Percentiles rank a stretch among this genome's conserved stretches.
These are phyloP conservation scores for Myriosclerotinia duriaeana DNA, from an alignment of 2,329 filamentous ascomycete genomes.

Conservation along the genomic window DNA sequence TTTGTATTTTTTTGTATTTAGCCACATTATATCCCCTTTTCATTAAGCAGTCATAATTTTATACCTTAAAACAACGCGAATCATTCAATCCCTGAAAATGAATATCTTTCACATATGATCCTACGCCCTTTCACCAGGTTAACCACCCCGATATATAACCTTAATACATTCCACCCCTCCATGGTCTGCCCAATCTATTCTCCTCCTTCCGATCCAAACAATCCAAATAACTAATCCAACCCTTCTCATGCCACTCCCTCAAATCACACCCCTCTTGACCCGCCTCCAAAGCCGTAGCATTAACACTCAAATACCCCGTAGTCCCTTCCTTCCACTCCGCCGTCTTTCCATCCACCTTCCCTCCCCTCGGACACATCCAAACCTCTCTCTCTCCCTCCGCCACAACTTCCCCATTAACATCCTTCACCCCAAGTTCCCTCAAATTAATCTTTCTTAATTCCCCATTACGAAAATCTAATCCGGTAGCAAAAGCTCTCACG, in stretches of 20 bases:
- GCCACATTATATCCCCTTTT: conserved; percentile 8
- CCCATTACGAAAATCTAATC: conserved; percentile 37
- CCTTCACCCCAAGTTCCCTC: conserved; percentile 16
- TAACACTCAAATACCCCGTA: conserved; percentile 43
- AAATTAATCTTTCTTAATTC: conserved; percentile 34
- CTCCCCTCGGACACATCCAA: conserved; percentile 40
- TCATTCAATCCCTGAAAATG: background rate
- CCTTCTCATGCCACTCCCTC: conserved; percentile 43
- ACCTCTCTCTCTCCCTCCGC: conserved; percentile 28
- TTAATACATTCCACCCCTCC: conserved; percentile 37
- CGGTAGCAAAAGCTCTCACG: conserved; percentile 46
- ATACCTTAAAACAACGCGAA: background rate
- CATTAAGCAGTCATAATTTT: background rate
- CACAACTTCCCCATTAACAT: conserved; percentile 26
- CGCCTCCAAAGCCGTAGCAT: conserved; percentile 43
- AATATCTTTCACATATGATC: background rate
- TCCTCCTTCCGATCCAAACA: conserved; percentile 25
- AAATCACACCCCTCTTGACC: conserved; percentile 44
- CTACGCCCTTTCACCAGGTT: too few relatives aligned
- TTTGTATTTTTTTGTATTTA: conserved; percentile 14
- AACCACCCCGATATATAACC: background rate
- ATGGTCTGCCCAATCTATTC: conserved; percentile 29
- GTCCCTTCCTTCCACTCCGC: conserved; percentile 36
- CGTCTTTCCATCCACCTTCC: conserved; percentile 37
- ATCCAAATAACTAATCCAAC: conserved; percentile 39